These are phyloP conservation scores for Straminergon stramineum DNA, from an alignment of 225 moss, liverwort and hornwort species.

Conservation along the genomic window DNA sequence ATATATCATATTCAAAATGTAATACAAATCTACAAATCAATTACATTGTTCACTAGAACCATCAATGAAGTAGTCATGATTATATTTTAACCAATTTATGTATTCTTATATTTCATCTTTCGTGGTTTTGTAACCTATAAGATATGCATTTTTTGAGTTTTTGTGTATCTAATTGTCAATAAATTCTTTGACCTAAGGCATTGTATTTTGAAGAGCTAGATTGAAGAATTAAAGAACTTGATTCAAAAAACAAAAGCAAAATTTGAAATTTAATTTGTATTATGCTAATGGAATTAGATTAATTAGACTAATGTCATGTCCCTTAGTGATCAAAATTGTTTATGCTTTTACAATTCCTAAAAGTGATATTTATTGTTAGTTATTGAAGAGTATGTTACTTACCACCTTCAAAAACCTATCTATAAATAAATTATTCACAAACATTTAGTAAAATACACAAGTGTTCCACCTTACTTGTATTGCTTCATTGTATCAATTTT, in stretches of 20 bases:
- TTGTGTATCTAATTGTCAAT: background rate
- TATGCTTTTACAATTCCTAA: too few species aligned
- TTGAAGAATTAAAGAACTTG: background rate
- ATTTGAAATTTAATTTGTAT: background rate
- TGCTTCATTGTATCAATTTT: too few species aligned
- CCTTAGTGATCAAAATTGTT: too few species aligned
- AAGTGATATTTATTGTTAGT: background rate
- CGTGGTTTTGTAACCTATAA: background rate
- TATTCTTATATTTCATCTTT: background rate
- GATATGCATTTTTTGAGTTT: background rate
- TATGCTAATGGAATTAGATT: background rate
- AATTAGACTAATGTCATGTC: too few species aligned
- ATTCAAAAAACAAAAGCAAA: background rate
- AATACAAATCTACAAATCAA: accelerated
- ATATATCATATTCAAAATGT: background rate
- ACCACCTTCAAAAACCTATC: background rate
- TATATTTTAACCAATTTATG: background rate
- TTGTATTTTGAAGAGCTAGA: background rate
- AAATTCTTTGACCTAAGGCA: background rate
- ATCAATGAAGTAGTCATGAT: background rate
- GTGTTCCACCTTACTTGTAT: too few species aligned
- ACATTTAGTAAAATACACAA: too few species aligned
- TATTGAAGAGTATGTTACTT: too few species aligned
- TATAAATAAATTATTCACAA: background rate
- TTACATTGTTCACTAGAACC: background rate